Evolutionary conservation across 2,329 filamentous ascomycete genomes (phyloP).

Genomic region (Fusarium sp.): DNA sequence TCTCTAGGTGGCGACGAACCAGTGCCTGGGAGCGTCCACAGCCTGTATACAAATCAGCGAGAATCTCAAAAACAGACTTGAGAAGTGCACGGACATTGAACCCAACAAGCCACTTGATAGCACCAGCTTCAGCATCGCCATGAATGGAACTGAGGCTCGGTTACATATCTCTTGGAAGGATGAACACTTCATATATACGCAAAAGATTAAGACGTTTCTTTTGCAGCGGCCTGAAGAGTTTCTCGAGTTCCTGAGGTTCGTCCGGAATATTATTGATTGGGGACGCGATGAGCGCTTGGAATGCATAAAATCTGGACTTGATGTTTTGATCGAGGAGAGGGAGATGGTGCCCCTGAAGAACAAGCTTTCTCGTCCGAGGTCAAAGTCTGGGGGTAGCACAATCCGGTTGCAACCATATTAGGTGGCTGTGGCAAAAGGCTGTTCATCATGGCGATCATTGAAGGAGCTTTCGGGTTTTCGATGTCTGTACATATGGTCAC

Average conservation of each 20-base stretch:
- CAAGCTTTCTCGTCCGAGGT: neutral
- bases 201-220: conserved; percentile 43
- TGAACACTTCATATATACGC: neutral
- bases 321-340: conserved; percentile 1
- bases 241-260: conserved; percentile 48
- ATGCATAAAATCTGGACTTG: conserved; percentile 38
- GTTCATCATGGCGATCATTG: neutral
- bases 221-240: conserved; percentile 47
- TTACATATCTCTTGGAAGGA: conserved; percentile 52
- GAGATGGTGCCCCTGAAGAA: neutral
- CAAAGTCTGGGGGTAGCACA: neutral
- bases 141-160: conserved; percentile 49
- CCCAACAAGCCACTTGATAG: conserved; percentile 38
- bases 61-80: neutral
- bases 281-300: conserved; percentile 46
- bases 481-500: too few relatives aligned
- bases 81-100: neutral
- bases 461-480: neutral
- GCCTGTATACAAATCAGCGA: conserved; percentile 49
- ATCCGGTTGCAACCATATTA: accelerated
- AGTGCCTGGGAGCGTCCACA: conserved; percentile 49
- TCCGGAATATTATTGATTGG: conserved; percentile 54
- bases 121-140: conserved; percentile 44
- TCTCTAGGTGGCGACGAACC: conserved; percentile 50
- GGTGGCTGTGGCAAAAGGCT: too few relatives aligned